Base-by-base conservation (phyloP, 2,329 filamentous ascomycete species). In the Cladosporium sp. region DNA sequence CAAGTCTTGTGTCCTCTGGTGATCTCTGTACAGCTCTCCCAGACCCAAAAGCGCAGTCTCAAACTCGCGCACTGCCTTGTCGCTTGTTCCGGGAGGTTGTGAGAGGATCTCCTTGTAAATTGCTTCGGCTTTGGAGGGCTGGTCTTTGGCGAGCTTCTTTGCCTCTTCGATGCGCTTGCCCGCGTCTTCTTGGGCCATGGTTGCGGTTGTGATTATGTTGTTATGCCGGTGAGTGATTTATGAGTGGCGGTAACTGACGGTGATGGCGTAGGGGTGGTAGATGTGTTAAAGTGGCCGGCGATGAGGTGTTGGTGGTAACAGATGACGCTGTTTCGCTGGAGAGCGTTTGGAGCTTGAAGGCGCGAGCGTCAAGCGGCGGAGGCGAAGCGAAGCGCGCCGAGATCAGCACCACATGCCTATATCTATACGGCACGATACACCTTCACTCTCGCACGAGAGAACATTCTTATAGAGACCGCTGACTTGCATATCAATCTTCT, bases 81-180 rank as follows among this genome's bases (percentile, higher is more conserved):
- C 94, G 60, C 86, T 94, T 61, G 88, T 86, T 55, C 90, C 89
- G 20, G 92, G 92, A 38, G 90, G 86, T 76, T 90, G 88, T 55
- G 91, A 87, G 66, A 97, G 85, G 72, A 97, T 89, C 59, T 94
- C 88, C 77, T 93, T 91, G 82, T 93, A 97, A 73, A 90, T 85
- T 69, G 84, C 80, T 79, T 96, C 92, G 64, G 93, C 91, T 81
- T 94, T 90, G 70, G 83, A 79, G 65, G 92, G 89, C 72, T 96
- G 85, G 64, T 87, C 83, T 80, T 90, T 92, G 66, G 85, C 84
- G 71, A 93, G 80, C 80, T 89, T 87, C 82, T 93, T 88, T 74
- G 92, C 93, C 83, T 97, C 91, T 77, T 88, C 86, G 83, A 97
- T 87, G 80, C 88, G 83, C 74, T 82, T 80, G 66, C 82, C 79